Conservation (phyloP, 1,139 yeast genomes). For the Zygosaccharomyces sapae region DNA sequence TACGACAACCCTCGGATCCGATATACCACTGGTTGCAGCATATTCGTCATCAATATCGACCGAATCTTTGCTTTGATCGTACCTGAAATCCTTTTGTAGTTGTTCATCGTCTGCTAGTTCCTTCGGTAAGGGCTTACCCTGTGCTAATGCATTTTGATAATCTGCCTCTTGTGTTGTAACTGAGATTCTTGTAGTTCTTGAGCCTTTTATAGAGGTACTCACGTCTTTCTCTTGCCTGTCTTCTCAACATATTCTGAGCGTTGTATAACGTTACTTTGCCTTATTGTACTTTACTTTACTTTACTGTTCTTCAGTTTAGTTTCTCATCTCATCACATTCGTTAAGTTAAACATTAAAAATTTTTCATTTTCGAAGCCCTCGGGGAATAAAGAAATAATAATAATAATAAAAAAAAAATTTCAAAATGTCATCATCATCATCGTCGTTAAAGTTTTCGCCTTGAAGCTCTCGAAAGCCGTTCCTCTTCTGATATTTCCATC, state of each 20-base stretch:
- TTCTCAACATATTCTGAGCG: constrained; percentile 53
- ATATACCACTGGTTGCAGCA: constrained; percentile 76
- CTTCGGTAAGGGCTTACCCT: constrained; percentile 84
- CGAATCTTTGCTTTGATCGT: constrained; percentile 56
- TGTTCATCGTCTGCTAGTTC: constrained; percentile 84
- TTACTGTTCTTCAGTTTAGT: not conserved
- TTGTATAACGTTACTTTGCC: too few relatives aligned
- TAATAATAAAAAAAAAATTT: constrained; percentile 1
- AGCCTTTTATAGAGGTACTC: constrained; percentile 88
- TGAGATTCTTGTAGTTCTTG: constrained; percentile 86
- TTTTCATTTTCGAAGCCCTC: not conserved
- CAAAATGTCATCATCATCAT: too few relatives aligned
- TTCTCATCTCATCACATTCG: not conserved
- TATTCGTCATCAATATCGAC: constrained; percentile 82
- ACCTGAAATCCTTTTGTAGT: constrained; percentile 74
- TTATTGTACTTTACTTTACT: constrained; percentile 8
- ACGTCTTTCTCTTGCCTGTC: constrained; percentile 93
- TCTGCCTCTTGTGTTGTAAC: constrained; percentile 79
- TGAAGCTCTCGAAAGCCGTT: constrained; percentile 20
- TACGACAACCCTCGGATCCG: constrained; percentile 88
- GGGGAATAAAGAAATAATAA: constrained; percentile 2
- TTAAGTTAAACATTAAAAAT: not conserved
- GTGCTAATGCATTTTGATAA: constrained; percentile 83
- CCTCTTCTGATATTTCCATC: constrained; percentile 36
- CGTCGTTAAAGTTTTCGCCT: constrained; percentile 11